Evolutionary conservation across 805 yeast species (phyloP).

Genomic region (Barnettozyma californica): DNA sequence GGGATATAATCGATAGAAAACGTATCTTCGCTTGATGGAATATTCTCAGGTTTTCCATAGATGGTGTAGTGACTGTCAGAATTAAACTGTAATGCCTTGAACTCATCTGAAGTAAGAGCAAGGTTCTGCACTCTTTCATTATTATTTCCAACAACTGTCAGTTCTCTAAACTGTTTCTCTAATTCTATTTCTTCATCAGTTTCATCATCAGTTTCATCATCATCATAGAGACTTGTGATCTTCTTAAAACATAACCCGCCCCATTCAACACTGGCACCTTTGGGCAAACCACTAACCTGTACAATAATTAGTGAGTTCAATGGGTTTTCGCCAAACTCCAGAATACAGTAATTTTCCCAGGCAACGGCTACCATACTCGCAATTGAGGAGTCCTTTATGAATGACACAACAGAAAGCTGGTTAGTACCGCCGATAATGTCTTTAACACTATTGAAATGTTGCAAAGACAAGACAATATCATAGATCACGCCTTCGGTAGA

Average conservation of each 20-base stretch:
- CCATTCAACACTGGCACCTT: constrained; percentile 68
- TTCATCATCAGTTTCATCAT: constrained; percentile 36
- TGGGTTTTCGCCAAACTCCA: constrained; percentile 22
- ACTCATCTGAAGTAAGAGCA: constrained; percentile 16
- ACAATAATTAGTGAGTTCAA: constrained; percentile 41
- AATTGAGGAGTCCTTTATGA: constrained; percentile 34
- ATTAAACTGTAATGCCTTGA: constrained; percentile 7
- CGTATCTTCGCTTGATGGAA: background rate
- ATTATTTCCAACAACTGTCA: constrained; percentile 14
- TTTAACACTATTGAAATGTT: constrained; percentile 66
- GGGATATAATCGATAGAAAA: constrained; percentile 26
- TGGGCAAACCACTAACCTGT: constrained; percentile 55
- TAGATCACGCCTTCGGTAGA: constrained; percentile 18
- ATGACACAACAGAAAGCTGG: constrained; percentile 50
- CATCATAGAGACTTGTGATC: constrained; percentile 30
- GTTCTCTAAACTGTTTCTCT: background rate
- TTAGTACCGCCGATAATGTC: constrained; percentile 42
- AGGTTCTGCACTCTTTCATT: constrained; percentile 16
- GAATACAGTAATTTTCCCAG: constrained; percentile 42
- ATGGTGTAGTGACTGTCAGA: constrained; percentile 18
- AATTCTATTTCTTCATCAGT: constrained; percentile 6
- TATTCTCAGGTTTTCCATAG: constrained; percentile 17
- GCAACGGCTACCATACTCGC: constrained; percentile 30
- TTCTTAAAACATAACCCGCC: constrained; percentile 52
- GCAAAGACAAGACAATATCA: constrained; percentile 57